Evolutionary conservation across 2,329 filamentous ascomycete species (phyloP), one percentile per base, ranked within the genome.

Genomic region (Neonectria ditissima): DNA sequence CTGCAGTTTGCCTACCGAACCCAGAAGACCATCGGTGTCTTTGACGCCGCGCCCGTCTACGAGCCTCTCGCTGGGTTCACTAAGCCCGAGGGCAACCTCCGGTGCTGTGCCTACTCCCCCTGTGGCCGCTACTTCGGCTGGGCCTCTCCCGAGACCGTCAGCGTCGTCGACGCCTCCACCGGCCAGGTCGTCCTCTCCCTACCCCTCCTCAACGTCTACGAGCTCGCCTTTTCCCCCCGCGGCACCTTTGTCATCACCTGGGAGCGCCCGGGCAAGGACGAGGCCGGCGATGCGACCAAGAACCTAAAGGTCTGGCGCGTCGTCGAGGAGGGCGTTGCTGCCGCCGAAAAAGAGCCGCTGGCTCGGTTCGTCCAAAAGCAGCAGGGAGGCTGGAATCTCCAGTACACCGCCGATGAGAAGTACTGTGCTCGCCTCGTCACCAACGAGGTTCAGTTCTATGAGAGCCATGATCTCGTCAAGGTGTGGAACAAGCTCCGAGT

Each of bases 1-100:
- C 91, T 95, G 83, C 95, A 97, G 89, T 92, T 97, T 89, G 93
- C 93, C 82, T 97, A 92, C 87, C 93, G 96, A 83, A 97, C 96
- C 81, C 92, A 94, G 82, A 98, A 97, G 89, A 91, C 90, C 80
- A 94, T 99, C 84, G 94, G 94, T 76, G 86, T 98, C 81, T 89
- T 97, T 82, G 92, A 98, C 84, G 93, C 94, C 75, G 92, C 90
- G 72, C 96, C 96, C 66, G 88, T 91, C 77, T 99, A 99, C 83
- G 88, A 92, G 80, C 83, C 91, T 77, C 87, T 98, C 76, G 83
- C 92, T 76, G 95, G 92, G 74, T 97, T 98, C 80, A 79, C 79
- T 74, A 93, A 91, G 82, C 94, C 95, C 66, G 92, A 97, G 86
- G 95, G 94, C 78, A 97, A 95, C 83, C 88, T 97, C 76, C 92